A percentile compares a stretch with the other conserved stretches of the same genome.
Conservation (phyloP, 2,329 filamentous ascomycete genomes). For the Xylaria sp. region DNA sequence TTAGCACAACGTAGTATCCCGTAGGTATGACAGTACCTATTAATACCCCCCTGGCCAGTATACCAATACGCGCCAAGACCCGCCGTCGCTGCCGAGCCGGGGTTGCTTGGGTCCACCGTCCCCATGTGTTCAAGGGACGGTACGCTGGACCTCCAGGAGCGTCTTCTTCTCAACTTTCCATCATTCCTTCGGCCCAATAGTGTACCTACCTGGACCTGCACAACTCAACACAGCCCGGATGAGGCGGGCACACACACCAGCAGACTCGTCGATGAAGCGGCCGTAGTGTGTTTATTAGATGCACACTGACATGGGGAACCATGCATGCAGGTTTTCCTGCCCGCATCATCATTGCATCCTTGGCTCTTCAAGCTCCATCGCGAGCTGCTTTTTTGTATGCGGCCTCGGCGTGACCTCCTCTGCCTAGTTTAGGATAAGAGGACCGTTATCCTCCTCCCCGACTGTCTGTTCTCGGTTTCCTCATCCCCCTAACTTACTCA, state of each 20-base stretch:
- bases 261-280: too few relatives aligned
- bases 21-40: neutral
- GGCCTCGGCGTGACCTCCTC: slow-evolving; percentile 25
- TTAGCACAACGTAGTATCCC: too few relatives aligned
- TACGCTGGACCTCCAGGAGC: too few relatives aligned
- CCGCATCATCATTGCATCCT: slow-evolving; percentile 20
- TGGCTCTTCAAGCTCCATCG: slow-evolving; percentile 10
- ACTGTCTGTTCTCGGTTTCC: slow-evolving; percentile 14
- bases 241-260: slow-evolving; percentile 18
- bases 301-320: neutral
- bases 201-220: neutral
- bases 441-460: slow-evolving; percentile 25
- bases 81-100: neutral
- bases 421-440: slow-evolving; percentile 32
- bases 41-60: neutral
- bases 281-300: neutral
- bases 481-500: slow-evolving; percentile 24
- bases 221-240: neutral
- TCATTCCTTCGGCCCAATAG: neutral
- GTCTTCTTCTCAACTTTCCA: neutral
- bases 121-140: neutral
- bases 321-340: slow-evolving; percentile 30
- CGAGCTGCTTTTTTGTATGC: slow-evolving; percentile 27
- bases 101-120: neutral
- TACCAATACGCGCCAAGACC: neutral